Evolutionary conservation across 148 eudicot species (phyloP).

Genomic region (Camellia granthamiana): DNA sequence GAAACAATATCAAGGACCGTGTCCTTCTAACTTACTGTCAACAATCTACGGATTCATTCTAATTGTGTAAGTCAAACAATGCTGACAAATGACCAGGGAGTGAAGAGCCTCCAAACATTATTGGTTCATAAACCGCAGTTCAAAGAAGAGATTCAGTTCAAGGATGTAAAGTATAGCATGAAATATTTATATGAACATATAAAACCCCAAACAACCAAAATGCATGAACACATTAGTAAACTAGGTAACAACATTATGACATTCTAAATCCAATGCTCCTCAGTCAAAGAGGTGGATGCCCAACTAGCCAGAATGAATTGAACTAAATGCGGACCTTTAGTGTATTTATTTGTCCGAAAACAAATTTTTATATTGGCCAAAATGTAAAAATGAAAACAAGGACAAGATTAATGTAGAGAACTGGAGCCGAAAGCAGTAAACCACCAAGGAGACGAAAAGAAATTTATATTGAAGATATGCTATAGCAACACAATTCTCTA

Average conservation of each 20-base stretch:
- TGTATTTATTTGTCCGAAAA: neutral
- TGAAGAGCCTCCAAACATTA: neutral
- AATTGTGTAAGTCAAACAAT: neutral
- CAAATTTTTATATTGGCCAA: neutral
- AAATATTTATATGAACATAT: neutral
- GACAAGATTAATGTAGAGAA: neutral
- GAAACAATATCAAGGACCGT: too few relatives aligned
- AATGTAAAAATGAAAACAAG: conserved; percentile 12
- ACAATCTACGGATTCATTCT: neutral
- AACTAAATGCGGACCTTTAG: neutral
- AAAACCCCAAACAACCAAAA: neutral
- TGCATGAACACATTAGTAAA: neutral
- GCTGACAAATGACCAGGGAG: neutral
- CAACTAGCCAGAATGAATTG: neutral
- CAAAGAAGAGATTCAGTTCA: neutral
- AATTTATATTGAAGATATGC: neutral
- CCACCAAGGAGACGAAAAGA: neutral
- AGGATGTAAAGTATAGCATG: neutral
- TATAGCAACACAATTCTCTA: conserved; percentile 14
- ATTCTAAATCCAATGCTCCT: neutral
- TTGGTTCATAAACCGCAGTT: neutral
- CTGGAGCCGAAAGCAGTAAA: neutral
- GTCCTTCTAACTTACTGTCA: too few relatives aligned
- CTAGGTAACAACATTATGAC: neutral
- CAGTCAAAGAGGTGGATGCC: neutral